phyloP scores from a whole-genome alignment of 129 eudicot genomes.

The Solidago caesia region DNA sequence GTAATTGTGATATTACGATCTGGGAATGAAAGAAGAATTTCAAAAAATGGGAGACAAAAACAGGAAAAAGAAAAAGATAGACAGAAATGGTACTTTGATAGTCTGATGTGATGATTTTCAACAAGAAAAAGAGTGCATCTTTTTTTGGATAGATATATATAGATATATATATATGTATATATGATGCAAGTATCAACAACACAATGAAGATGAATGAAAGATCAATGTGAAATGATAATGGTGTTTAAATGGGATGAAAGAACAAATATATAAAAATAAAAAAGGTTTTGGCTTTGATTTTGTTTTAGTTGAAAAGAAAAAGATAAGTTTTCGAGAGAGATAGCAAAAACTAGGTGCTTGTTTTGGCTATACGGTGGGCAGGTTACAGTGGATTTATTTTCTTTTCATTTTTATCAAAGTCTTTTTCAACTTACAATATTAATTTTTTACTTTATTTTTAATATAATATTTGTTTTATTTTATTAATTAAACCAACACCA shows the following conservation, averaged over 20 bases:
- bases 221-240: slow-evolving; percentile 16
- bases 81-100: slow-evolving; percentile 6
- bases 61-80: slow-evolving; percentile 15
- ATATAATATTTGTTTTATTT: background rate
- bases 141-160: background rate
- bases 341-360: slow-evolving; percentile 69
- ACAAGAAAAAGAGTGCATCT: slow-evolving; percentile 21
- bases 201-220: background rate
- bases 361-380: slow-evolving; percentile 79
- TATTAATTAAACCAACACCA: background rate
- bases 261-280: background rate
- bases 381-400: slow-evolving; percentile 56
- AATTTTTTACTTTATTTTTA: background rate
- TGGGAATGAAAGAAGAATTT: slow-evolving; percentile 28
- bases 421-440: slow-evolving; percentile 15
- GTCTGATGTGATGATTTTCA: slow-evolving; percentile 20
- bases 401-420: slow-evolving; percentile 9
- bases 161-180: too few relatives aligned
- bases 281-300: background rate
- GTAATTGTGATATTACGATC: slow-evolving; percentile 25
- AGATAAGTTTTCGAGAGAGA: slow-evolving; percentile 34
- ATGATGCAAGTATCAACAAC: too few relatives aligned
- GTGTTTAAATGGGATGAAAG: slow-evolving; percentile 28
- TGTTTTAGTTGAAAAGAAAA: slow-evolving; percentile 20
- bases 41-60: slow-evolving; percentile 5